Evolutionary conservation across 1,284 basidiomycete species (phyloP), one percentile per base, ranked within the genome.

Genomic region (Fistulinella cinereoalba): DNA sequence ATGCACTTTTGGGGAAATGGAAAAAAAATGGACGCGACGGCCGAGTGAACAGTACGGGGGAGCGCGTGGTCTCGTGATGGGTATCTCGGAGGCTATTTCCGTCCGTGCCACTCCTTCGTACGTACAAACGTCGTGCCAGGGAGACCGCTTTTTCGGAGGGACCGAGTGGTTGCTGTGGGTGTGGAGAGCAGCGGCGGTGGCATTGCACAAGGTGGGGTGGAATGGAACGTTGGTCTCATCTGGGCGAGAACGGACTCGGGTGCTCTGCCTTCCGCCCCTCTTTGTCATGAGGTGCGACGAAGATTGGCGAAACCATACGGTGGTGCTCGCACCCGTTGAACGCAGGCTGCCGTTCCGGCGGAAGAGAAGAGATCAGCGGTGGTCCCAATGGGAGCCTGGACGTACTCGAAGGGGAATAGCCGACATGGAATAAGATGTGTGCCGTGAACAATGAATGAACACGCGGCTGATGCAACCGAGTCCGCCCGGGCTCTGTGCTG

Each of bases 111-210:
- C 15, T n/a, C 31, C 8, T 15, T 21, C n/a, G 21, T 36, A 57
- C 40, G 52, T 52, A 42, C 43, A 16, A n/a, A 15, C 28, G 6
- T 29, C 6, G n/a, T n/a, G n/a, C n/a, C 28, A 29, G 12, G n/a
- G 28, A 11, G 12, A 12, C n/a, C 28, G 28, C 1, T 29, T 29
- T 29, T 15, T 29, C 28, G 12, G n/a, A n/a, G n/a, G n/a, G n/a
- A n/a, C n/a, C n/a, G n/a, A n/a, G n/a, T n/a, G n/a, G n/a, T n/a
- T n/a, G n/a, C n/a, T n/a, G n/a, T n/a, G n/a, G n/a, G n/a, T n/a
- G n/a, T n/a, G n/a, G n/a, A n/a, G n/a, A n/a, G n/a, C n/a, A n/a
- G n/a, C n/a, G n/a, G n/a, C n/a, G n/a, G n/a, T n/a, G n/a, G n/a
- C n/a, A n/a, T n/a, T n/a, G n/a, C n/a, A n/a, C 28, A 15, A 29